Percentiles rank a stretch among this genome's conserved stretches.
Evolutionary conservation across 2,329 filamentous ascomycete genomes (phyloP).

Genomic region (Aspergillus calidoustus): DNA sequence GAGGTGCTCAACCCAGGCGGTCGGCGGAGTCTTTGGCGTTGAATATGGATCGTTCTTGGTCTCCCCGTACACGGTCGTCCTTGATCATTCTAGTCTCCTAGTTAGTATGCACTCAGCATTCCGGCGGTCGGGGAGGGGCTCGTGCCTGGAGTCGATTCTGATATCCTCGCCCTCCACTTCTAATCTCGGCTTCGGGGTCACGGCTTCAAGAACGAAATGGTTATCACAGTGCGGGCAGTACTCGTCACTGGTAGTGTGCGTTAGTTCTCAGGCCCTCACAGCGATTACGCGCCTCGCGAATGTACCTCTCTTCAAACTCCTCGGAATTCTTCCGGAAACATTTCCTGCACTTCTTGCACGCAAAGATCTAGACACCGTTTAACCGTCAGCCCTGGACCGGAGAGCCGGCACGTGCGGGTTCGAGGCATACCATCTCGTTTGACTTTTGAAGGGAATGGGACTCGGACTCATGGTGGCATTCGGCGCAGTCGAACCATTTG

Average conservation of each 20-base stretch:
- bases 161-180: conserved; percentile 91
- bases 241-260: conserved; percentile 69
- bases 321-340: conserved; percentile 92
- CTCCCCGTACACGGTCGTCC: conserved; percentile 75
- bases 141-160: conserved; percentile 73
- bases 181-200: conserved; percentile 79
- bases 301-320: conserved; percentile 82
- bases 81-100: conserved; percentile 72
- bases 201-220: conserved; percentile 91
- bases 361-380: conserved; percentile 64
- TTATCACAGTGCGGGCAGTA: conserved; percentile 99
- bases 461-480: conserved; percentile 87
- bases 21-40: conserved; percentile 76
- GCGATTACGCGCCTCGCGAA: background rate
- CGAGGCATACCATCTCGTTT: conserved; percentile 71
- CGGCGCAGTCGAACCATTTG: conserved; percentile 98
- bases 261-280: background rate
- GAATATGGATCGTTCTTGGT: conserved; percentile 70
- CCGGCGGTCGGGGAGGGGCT: background rate
- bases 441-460: conserved; percentile 75
- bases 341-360: conserved; percentile 99
- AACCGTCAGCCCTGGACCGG: background rate
- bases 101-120: conserved; percentile 20
- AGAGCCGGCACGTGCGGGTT: background rate
- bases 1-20: conserved; percentile 66